Percentiles rank a stretch among this genome's conserved stretches.
Conservation (phyloP, 345 rosid species). For the rapeseed (Brassica napus) region DNA sequence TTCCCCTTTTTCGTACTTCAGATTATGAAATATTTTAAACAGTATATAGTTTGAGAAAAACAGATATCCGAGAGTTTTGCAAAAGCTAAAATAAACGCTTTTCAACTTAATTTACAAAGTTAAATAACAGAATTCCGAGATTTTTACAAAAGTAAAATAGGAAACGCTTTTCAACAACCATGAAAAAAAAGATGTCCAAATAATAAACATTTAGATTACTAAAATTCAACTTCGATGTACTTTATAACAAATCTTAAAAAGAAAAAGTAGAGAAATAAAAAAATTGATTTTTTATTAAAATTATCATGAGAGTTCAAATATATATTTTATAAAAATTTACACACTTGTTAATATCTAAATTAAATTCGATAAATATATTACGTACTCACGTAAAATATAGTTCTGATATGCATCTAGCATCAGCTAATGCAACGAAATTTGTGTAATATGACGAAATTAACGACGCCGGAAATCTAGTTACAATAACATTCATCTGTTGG, state of each 20-base stretch:
- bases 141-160: background rate
- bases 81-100: background rate
- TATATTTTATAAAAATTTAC: background rate
- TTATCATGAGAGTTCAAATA: background rate
- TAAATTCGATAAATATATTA: background rate
- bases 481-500: background rate
- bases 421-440: background rate
- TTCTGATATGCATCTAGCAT: background rate
- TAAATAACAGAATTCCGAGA: background rate
- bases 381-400: background rate
- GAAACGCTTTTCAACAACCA: background rate
- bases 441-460: background rate
- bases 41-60: too few relatives aligned
- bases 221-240: background rate
- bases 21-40: background rate
- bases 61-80: background rate
- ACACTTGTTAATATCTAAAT: background rate
- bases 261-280: background rate
- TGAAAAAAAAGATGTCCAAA: background rate
- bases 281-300: background rate
- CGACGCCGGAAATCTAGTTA: background rate
- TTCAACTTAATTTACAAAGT: background rate
- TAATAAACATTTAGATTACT: background rate
- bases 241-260: background rate
- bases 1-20: background rate